Base-by-base conservation (phyloP, 495 filamentous ascomycete species). In the Aspergillus homomorphus region DNA sequence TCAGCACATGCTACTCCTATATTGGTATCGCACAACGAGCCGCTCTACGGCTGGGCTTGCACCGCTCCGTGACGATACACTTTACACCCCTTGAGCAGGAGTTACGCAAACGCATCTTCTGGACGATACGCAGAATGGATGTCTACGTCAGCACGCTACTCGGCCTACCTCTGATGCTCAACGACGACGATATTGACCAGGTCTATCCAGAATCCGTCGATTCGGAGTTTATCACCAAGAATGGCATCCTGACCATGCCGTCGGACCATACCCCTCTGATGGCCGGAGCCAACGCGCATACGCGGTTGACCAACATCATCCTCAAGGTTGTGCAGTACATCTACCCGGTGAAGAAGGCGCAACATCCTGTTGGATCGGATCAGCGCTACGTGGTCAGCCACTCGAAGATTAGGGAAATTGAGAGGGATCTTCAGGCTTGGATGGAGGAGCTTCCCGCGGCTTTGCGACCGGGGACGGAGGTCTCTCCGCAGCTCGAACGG, bases 1-100 rank as follows among this genome's bases (percentile, higher is more conserved):
- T 97, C 53, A 93, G 89, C 64, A 94, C 89, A 20, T 98, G 93
- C 69, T 97, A 96, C 70, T 89, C 92, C 0, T 96, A 94, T 71
- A 82, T 98, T 51, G 93, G 92, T 20, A 91, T 97, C 59, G 92
- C 91, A 15, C 77, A 96, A 22, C 86, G 91, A 42, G 93, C 92
- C 8, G 86, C 91, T 18, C 70, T 96, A 8, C 86, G 91, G 14
- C 85, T 97, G 78, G 93, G 93, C 14, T 78, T 98, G 16, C 93
- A 98, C 69, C 89, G 93, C 43, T 83, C 87, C 28, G 79, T 96
- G 6, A 79, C 84, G 30, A 78, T 83, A 28, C 85, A 87, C 56
- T 90, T 96, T 62, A 87, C 87, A 43, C 91, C 90, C 1, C 86
- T 98, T 58, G 91, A 98, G 67, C 81, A 86, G 52, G 90, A 98